Evolutionary conservation across 1,139 yeast species (phyloP).

Genomic region (Taphrina flavorubra): DNA sequence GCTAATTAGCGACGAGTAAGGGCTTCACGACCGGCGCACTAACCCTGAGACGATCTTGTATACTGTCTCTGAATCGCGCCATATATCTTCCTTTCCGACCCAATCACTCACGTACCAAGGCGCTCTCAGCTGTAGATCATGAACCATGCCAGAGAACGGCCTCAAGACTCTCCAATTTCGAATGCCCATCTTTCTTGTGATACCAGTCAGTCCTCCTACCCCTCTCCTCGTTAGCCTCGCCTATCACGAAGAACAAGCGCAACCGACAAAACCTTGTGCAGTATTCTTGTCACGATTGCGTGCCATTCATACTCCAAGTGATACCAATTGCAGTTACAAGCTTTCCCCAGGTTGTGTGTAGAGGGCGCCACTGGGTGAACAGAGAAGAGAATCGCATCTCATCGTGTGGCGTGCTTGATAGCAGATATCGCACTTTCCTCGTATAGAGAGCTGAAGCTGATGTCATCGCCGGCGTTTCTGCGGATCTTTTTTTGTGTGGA

Average conservation of each 20-base stretch:
- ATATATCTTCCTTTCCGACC: slow-evolving; percentile 77
- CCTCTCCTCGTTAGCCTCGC: too few relatives aligned
- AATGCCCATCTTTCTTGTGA: slow-evolving; percentile 14
- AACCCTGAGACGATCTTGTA: slow-evolving; percentile 74
- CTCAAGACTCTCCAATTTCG: slow-evolving; percentile 24
- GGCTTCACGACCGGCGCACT: slow-evolving; percentile 53
- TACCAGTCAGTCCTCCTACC: too few relatives aligned
- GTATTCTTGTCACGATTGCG: too few relatives aligned
- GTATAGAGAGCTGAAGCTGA: slow-evolving; percentile 8
- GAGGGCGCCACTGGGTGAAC: background rate
- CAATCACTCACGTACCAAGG: slow-evolving; percentile 81
- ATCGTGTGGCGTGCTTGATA: slow-evolving; percentile 1
- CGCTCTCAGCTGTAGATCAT: slow-evolving; percentile 62
- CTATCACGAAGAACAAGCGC: too few relatives aligned
- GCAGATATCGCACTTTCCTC: background rate
- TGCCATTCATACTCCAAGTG: too few relatives aligned
- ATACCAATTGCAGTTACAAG: background rate
- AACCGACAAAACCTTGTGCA: too few relatives aligned
- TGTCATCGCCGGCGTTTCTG: slow-evolving; percentile 1
- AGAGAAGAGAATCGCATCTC: slow-evolving; percentile 6
- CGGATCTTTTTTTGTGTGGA: background rate
- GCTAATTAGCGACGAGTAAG: background rate
- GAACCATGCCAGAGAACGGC: slow-evolving; percentile 57
- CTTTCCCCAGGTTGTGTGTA: background rate
- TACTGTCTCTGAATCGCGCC: slow-evolving; percentile 85